These are phyloP conservation scores for Ceratobasidium sp. DNA, from an alignment of 1,284 basidiomycete species.

Conservation along the genomic window DNA sequence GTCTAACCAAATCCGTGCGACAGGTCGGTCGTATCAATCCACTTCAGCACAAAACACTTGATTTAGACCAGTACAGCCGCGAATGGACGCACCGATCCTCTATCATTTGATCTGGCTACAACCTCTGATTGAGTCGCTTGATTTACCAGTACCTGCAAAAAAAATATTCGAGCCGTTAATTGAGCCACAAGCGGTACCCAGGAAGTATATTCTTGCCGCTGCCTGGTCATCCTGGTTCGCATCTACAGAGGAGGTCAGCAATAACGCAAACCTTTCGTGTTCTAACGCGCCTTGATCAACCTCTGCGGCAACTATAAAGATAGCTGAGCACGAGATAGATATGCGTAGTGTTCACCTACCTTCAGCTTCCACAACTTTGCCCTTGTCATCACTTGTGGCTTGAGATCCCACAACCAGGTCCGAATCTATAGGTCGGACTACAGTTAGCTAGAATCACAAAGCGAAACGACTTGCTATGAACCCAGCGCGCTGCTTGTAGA, in stretches of 20 bases:
- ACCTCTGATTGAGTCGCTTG: neutral
- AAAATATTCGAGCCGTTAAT: slow-evolving; percentile 12
- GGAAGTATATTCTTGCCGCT: slow-evolving; percentile 26
- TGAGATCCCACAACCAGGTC: neutral
- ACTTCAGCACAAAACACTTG: slow-evolving; percentile 31
- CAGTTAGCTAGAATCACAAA: neutral
- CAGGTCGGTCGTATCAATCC: slow-evolving; percentile 15
- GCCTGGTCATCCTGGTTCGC: neutral
- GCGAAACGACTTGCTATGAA: slow-evolving; percentile 16
- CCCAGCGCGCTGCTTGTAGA: neutral
- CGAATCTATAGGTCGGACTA: neutral
- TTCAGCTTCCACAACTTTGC: slow-evolving; percentile 21
- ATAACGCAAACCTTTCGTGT: neutral
- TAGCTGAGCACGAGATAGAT: neutral
- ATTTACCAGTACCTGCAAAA: neutral
- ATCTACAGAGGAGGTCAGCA: slow-evolving; percentile 21
- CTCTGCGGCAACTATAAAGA: neutral
- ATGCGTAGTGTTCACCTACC: neutral
- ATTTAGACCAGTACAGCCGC: neutral
- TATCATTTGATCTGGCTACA: neutral
- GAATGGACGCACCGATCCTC: slow-evolving; percentile 23
- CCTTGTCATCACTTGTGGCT: slow-evolving; percentile 25
- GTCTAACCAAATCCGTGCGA: slow-evolving; percentile 23
- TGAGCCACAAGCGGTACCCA: neutral
- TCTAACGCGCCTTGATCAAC: slow-evolving; percentile 14